Evolutionary conservation across 768 basidiomycete genomes (phyloP).

Genomic region (Tricholoma hemisulphureum): DNA sequence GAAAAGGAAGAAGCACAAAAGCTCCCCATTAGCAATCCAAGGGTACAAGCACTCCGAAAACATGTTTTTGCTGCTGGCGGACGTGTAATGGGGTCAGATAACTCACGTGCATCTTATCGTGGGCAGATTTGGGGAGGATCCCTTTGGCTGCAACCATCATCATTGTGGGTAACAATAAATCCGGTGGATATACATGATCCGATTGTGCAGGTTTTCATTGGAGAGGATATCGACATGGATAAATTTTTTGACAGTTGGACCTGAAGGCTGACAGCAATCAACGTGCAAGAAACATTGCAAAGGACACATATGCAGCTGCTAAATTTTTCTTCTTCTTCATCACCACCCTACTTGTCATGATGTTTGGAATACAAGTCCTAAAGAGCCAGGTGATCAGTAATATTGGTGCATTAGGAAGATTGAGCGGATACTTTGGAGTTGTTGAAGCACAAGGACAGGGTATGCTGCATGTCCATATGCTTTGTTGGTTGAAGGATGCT

Average conservation of each 20-base stretch:
- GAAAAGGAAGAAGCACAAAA: constrained; percentile 31
- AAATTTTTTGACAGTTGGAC: no score
- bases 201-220: constrained; percentile 42
- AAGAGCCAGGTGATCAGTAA: neutral
- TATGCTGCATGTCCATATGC: constrained; percentile 38
- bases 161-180: constrained; percentile 46
- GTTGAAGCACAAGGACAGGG: constrained; percentile 44
- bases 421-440: constrained; percentile 32
- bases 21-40: constrained; percentile 22
- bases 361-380: constrained; percentile 31
- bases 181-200: constrained; percentile 42
- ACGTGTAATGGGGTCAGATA: constrained; percentile 34
- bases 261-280: no score
- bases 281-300: constrained; percentile 36
- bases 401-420: constrained; percentile 32
- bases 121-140: constrained; percentile 38
- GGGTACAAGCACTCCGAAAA: constrained; percentile 20
- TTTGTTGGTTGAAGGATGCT: constrained; percentile 34
- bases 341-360: constrained; percentile 21
- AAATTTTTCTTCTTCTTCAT: constrained; percentile 41
- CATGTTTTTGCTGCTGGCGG: constrained; percentile 24
- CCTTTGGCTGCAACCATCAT: constrained; percentile 28
- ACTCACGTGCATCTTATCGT: constrained; percentile 27
- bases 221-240: constrained; percentile 44
- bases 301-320: constrained; percentile 41